Evolutionary conservation across 2,329 filamentous ascomycete species (phyloP), one percentile per base, ranked within the genome.

Genomic region (Diaporthe sp.): DNA sequence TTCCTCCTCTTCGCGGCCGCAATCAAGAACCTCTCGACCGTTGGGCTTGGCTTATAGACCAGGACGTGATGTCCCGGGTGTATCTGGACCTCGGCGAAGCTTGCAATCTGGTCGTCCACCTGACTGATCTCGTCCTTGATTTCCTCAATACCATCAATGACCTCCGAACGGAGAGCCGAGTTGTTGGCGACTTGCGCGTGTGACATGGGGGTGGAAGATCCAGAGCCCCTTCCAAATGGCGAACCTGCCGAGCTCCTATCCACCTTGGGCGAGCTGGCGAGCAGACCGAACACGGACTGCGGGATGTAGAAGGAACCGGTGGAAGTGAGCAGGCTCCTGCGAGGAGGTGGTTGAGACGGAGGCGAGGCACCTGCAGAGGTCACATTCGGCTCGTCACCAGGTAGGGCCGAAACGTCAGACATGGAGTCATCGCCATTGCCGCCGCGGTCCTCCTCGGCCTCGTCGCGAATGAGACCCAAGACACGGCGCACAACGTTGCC

Each of bases 91-190:
- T 98, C 93, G 3, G 96, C 94, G 78, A 95, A 94, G 31, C 92
- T 92, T 2, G 96, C 94, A 80, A 99, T 97, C 84, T 98, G 95
- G 81, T 98, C 95, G 82, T 98, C 97, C 10, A 95, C 95, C 82
- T 96, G 94, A 78, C 94, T 93, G 74, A 99, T 92, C 85, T 99
- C 97, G 82, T 99, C 97, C 84, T 98, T 94, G 76, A 99, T 95
- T 83, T 99, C 97, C 80, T 95, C 93, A 80, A 99, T 98, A 57
- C 96, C 97, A 80, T 97, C 94, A 78, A 98, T 93, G 37, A 98
- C 94, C 84, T 98, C 97, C 20, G 95, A 95, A 76, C 95, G 94
- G 75, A 98, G 88, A 77, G 97, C 94, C 76, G 94, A 90, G 72
- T 87, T 84, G 76, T 88, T 88, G 61, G 87, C 85, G 22, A 84